Evolutionary conservation across 345 rosid species (phyloP).

Genomic region (Syzygium aromaticum): DNA sequence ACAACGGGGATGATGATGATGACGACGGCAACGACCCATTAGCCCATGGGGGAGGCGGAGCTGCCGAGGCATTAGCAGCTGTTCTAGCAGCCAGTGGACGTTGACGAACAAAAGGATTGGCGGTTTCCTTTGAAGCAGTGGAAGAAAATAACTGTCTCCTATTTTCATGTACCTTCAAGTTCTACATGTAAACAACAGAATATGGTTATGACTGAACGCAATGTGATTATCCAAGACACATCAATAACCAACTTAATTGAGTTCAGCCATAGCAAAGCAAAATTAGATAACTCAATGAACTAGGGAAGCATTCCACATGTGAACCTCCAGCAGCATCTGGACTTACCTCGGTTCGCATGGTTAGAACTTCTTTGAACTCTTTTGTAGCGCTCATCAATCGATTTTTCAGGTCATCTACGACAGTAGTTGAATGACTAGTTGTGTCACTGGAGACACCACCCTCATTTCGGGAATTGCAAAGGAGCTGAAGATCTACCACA

Average conservation of each 20-base stretch:
- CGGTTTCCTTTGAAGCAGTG: conserved; percentile 31
- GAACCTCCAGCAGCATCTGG: background rate
- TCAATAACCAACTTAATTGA: background rate
- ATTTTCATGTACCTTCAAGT: conserved; percentile 51
- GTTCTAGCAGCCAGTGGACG: conserved; percentile 44
- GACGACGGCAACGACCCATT: conserved; percentile 41
- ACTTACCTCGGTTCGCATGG: conserved; percentile 52
- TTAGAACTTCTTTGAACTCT: conserved; percentile 61
- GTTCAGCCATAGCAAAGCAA: background rate
- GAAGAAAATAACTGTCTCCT: conserved; percentile 56
- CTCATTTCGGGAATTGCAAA: conserved; percentile 41
- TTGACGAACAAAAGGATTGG: conserved; percentile 60
- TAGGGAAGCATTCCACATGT: background rate
- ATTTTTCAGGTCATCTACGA: conserved; percentile 52
- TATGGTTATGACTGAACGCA: background rate
- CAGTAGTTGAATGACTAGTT: conserved; percentile 51
- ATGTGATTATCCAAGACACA: background rate
- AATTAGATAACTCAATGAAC: background rate
- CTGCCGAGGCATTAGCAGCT: conserved; percentile 22
- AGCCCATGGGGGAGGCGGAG: conserved; percentile 54
- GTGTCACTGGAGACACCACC: conserved; percentile 50
- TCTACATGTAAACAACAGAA: conserved; percentile 16
- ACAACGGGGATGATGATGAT: conserved; percentile 31
- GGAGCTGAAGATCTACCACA: conserved; percentile 51
- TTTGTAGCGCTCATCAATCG: conserved; percentile 59